Evolutionary conservation across 257 asterid genomes (phyloP), one percentile per base, ranked within the genome.

Genomic region (Solanum neorickii): DNA sequence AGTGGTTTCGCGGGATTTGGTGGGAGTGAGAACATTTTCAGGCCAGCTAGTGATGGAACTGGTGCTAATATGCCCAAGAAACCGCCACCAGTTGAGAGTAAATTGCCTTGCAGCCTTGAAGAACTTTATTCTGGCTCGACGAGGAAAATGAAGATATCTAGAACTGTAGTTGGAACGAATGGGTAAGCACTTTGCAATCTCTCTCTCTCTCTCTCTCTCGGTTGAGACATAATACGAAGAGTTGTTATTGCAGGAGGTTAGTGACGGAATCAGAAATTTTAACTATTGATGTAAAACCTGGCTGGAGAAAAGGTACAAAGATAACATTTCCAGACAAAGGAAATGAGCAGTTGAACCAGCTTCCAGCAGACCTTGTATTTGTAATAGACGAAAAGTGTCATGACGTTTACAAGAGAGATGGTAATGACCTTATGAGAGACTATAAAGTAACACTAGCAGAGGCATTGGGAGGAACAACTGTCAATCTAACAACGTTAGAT

Each of bases 221-320:
- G 37, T n/a, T 44, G 62, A 25, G 7, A 42, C 27, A 44, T 44
- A 9, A 78, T 27, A 27, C 12, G 42, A 46, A 46, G 84, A 78
- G 84, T 15, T 80, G 84, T 44, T 80, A 49, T 82, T 75, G 86
- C 91, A 94, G 99, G 76, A 65, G 94, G 39, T 74, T 94, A 88
- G 86, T 39, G 27, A 83, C 93, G 29, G 98, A 95, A 49, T 85
- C 95, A 0, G 98, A 96, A 88, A 92, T 95, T 75, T 9, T 95
- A 82, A 91, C 94, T 18, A 95, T 96, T 7, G 98, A 95, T 31
- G 93, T 95, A 69, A 94, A 95, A 92, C 99, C 99, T 2, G 98
- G 98, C 1, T 97, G 99, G 99, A 97, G 91, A 84, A 95, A 91
- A 78, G 99, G 98, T 13, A 95, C 98, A 21, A 95, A 94, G 93